Evolutionary conservation across 805 yeast genomes (phyloP).

Genomic region (Schizosaccharomyces cryophilus): DNA sequence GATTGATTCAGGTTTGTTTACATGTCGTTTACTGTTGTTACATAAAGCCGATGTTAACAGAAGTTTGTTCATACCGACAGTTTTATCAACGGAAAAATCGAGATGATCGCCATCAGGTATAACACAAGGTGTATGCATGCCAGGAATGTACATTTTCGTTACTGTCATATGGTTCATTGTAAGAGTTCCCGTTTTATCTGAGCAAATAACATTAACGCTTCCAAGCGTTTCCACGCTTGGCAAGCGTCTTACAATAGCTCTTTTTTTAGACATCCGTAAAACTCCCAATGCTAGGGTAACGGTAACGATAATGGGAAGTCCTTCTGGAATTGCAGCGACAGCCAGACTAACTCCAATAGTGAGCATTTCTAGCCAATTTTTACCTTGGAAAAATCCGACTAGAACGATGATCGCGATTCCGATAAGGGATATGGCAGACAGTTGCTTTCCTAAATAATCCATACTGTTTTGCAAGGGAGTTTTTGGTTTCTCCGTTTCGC

Average conservation of each 20-base stretch:
- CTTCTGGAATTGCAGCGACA: slow-evolving; percentile 98
- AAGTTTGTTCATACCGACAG: slow-evolving; percentile 4
- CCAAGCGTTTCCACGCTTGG: slow-evolving; percentile 93
- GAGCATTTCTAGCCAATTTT: slow-evolving; percentile 92
- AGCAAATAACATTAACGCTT: slow-evolving; percentile 76
- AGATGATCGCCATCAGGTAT: background rate
- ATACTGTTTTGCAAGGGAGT: slow-evolving; percentile 87
- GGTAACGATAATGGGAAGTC: slow-evolving; percentile 91
- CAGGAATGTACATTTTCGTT: slow-evolving; percentile 57
- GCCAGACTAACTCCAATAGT: slow-evolving; percentile 92
- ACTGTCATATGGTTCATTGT: slow-evolving; percentile 85
- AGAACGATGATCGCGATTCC: slow-evolving; percentile 81
- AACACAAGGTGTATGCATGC: slow-evolving; percentile 12
- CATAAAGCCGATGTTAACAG: slow-evolving; percentile 15
- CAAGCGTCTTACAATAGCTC: slow-evolving; percentile 78
- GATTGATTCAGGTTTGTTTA: slow-evolving; percentile 4
- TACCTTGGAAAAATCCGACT: slow-evolving; percentile 75
- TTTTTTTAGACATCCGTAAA: slow-evolving; percentile 79
- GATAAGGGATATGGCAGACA: slow-evolving; percentile 59
- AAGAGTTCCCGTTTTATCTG: slow-evolving; percentile 77
- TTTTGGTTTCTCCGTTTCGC: slow-evolving; percentile 84
- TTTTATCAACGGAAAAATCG: background rate
- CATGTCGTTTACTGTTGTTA: slow-evolving; percentile 9
- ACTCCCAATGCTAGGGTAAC: slow-evolving; percentile 93
- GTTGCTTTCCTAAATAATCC: slow-evolving; percentile 85